These are phyloP conservation scores for Macrolepiota fuliginosa DNA, from an alignment of 768 basidiomycete species.

Conservation along the genomic window DNA sequence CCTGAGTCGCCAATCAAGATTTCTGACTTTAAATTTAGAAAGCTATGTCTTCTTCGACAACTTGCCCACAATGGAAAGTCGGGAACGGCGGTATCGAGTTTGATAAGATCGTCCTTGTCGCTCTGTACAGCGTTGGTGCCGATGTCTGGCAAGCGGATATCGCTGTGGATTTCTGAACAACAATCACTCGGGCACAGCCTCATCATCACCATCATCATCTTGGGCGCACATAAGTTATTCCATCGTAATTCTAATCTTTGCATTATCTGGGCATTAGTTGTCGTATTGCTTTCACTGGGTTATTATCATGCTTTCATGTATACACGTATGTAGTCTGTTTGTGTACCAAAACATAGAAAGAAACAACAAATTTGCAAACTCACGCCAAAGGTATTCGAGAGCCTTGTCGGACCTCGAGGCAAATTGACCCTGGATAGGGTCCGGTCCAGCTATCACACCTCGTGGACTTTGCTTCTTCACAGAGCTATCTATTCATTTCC, in stretches of 20 bases:
- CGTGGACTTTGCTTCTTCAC: background rate
- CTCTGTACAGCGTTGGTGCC: slow-evolving; percentile 39
- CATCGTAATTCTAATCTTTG: background rate
- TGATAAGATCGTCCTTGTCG: slow-evolving; percentile 41
- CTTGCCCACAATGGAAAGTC: slow-evolving; percentile 30
- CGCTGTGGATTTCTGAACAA: slow-evolving; percentile 29
- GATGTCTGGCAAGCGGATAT: slow-evolving; percentile 53
- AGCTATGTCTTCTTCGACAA: slow-evolving; percentile 18
- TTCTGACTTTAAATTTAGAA: slow-evolving; percentile 1
- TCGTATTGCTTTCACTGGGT: background rate
- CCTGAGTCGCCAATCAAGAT: background rate
- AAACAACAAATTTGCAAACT: background rate
- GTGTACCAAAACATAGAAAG: background rate
- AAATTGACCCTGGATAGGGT: background rate
- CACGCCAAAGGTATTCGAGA: background rate
- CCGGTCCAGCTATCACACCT: background rate
- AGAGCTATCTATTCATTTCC: background rate
- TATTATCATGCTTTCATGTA: background rate
- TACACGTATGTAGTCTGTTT: background rate
- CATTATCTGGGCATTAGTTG: background rate
- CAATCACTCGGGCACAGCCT: background rate
- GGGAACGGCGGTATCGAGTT: slow-evolving; percentile 33
- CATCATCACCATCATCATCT: background rate
- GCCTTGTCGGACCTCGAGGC: background rate
- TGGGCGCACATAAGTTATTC: background rate